These are phyloP conservation scores for Auxenochlorella protothecoides DNA, from an alignment of 139 green algal genomes.

Conservation along the genomic window DNA sequence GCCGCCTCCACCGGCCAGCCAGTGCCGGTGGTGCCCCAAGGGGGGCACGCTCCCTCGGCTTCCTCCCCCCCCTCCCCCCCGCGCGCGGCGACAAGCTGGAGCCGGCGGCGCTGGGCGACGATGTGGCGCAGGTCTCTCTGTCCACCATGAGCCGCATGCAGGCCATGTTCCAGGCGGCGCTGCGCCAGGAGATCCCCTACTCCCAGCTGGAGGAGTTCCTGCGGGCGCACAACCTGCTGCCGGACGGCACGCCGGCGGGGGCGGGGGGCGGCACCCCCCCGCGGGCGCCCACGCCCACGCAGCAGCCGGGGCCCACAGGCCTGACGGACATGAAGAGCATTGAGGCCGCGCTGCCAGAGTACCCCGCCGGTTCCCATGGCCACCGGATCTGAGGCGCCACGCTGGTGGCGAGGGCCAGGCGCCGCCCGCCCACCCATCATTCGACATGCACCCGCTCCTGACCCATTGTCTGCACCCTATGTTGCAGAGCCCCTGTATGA, in stretches of 20 bases:
- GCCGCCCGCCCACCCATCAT: too few relatives aligned
- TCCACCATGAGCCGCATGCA: conserved; percentile 19
- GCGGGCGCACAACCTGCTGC: conserved; percentile 17
- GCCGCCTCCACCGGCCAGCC: neutral
- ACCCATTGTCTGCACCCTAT: too few relatives aligned
- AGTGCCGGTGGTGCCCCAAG: neutral
- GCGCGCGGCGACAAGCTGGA: conserved; percentile 3
- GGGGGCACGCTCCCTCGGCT: neutral
- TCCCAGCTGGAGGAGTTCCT: conserved; percentile 14
- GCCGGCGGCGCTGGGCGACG: neutral
- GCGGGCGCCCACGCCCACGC: neutral
- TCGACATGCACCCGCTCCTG: too few relatives aligned
- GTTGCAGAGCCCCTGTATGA: too few relatives aligned
- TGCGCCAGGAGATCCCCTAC: conserved; percentile 20
- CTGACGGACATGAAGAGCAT: conserved; percentile 15
- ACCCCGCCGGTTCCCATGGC: too few relatives aligned
- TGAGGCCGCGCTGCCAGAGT: conserved; percentile 4
- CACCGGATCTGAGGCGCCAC: too few relatives aligned
- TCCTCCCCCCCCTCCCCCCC: neutral
- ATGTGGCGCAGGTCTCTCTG: neutral
- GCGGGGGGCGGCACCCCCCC: neutral
- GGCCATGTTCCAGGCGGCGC: conserved; percentile 12
- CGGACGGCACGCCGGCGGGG: neutral
- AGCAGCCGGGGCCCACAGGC: neutral
- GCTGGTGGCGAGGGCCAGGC: too few relatives aligned